These are phyloP conservation scores for Ceratobasidium sp. DNA, from an alignment of 1,284 basidiomycete species.

Conservation along the genomic window DNA sequence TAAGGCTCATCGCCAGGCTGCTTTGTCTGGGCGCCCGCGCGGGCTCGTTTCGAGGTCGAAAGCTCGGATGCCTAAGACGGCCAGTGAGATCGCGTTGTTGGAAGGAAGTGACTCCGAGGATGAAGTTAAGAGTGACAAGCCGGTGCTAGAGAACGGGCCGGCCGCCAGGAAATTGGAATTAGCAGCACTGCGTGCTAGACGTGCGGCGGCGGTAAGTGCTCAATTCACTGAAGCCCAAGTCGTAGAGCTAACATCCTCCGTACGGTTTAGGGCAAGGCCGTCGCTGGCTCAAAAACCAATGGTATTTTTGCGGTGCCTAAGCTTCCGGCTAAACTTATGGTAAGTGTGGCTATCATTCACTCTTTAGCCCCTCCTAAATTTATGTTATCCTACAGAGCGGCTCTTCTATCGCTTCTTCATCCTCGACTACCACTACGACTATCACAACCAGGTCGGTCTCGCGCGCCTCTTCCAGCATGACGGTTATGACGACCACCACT, in stretches of 20 bases:
- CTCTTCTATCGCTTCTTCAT: constrained; percentile 1
- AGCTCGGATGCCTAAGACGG: background rate
- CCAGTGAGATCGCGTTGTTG: constrained; percentile 13
- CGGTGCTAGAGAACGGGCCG: background rate
- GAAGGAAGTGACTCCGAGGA: constrained; percentile 1
- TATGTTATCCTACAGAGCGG: background rate
- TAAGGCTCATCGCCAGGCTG: constrained; percentile 23
- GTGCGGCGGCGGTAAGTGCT: constrained; percentile 3
- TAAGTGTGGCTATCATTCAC: background rate
- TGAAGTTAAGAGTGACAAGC: background rate
- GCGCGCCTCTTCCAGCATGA: background rate
- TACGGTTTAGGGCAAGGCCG: background rate
- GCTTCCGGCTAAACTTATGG: background rate
- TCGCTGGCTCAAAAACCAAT: background rate
- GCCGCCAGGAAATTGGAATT: background rate
- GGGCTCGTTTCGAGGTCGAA: constrained; percentile 15
- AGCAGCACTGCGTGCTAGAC: background rate
- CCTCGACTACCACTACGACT: background rate
- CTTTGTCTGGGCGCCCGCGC: background rate
- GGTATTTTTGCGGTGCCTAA: background rate
- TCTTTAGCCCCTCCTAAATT: background rate
- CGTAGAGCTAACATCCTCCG: background rate
- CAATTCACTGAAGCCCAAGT: background rate
- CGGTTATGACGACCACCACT: background rate
- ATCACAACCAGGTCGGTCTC: constrained; percentile 1